These are phyloP conservation scores for Akanthomyces uredinophilus DNA, from an alignment of 2,329 filamentous ascomycete genomes.

Conservation along the genomic window DNA sequence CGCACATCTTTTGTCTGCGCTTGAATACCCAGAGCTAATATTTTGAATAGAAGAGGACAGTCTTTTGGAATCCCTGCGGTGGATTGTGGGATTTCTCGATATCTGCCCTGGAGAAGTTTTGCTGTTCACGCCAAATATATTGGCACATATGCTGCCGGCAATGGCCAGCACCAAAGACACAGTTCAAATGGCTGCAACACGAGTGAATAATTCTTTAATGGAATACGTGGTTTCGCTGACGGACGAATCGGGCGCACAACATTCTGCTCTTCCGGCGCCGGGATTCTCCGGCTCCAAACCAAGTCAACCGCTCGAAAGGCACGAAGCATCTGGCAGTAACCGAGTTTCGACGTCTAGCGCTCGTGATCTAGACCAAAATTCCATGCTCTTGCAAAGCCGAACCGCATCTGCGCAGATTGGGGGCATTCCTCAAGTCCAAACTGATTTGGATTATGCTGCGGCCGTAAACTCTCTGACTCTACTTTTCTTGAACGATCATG, in stretches of 20 bases:
- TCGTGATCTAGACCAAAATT: conserved; percentile 50
- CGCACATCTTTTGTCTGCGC: conserved; percentile 19
- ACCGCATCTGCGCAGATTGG: conserved; percentile 41
- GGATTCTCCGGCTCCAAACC: conserved; percentile 35
- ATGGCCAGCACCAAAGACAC: conserved; percentile 89
- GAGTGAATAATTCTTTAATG: conserved; percentile 87
- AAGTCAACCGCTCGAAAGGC: conserved; percentile 39
- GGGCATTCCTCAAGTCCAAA: conserved; percentile 41
- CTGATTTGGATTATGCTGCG: conserved; percentile 90
- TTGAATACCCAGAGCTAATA: background rate
- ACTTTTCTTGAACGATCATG: conserved; percentile 93
- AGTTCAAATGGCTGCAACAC: conserved; percentile 79
- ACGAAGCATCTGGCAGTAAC: conserved; percentile 43
- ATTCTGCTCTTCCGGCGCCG: conserved; percentile 23
- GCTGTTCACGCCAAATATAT: conserved; percentile 84
- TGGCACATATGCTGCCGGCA: conserved; percentile 87
- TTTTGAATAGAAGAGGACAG: conserved; percentile 71
- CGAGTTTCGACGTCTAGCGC: conserved; percentile 49
- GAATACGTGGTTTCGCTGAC: conserved; percentile 90
- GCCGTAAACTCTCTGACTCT: conserved; percentile 90
- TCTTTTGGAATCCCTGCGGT: conserved; percentile 81
- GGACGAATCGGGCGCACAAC: conserved; percentile 51
- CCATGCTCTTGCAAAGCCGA: conserved; percentile 46
- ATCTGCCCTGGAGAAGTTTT: conserved; percentile 97
- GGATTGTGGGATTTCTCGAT: conserved; percentile 95